Evolutionary conservation across 306 rosid genomes (phyloP), one percentile per base, ranked within the genome.

Genomic region (Cicer bijugum): DNA sequence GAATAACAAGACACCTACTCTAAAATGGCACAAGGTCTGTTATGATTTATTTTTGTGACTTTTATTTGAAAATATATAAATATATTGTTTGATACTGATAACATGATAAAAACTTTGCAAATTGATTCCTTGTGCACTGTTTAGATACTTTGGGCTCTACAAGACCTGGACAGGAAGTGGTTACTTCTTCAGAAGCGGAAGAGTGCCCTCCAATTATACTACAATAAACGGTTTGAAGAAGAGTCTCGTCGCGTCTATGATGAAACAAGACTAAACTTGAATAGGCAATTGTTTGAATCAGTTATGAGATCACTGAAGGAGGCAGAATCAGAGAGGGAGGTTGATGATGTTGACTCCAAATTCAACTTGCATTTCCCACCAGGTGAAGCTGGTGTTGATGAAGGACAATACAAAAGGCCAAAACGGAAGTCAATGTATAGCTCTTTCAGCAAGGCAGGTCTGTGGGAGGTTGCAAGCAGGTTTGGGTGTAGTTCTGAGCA

Each of bases 401-500:
- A 91, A 84, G 97, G 99, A 46, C 91, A 94, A 64, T 94, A 74
- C 84, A 94, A 91, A 85, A 90, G 97, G 84, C 99, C 99, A 15
- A 89, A 87, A 72, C 84, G 97, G 89, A 94, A 85, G 78, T 94
- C 99, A 48, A 67, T 80, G 62, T 94, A 91, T 78, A 86, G 91
- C 74, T 20, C 76, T 50, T 91, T 83, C 62, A 82, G 96, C 74
- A 94, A 94, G 86, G 97, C 97, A 35, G 99, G 99, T 67, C 83
- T 94, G 44, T 91, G 94, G 94, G 99, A 94, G 84, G 99, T 94
- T 71, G 95, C 99, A 9, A 91, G 86, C 84, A 87, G 89, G 86
- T 94, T 94, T 68, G 99, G 99, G 40, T 90, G 91, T 75, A 94
- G 90, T 84, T 88, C 99, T 58, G 99, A 94, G 88, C 97, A 90